Conservation (phyloP, 345 rosid genomes). For the Aethionema arabicum region DNA sequence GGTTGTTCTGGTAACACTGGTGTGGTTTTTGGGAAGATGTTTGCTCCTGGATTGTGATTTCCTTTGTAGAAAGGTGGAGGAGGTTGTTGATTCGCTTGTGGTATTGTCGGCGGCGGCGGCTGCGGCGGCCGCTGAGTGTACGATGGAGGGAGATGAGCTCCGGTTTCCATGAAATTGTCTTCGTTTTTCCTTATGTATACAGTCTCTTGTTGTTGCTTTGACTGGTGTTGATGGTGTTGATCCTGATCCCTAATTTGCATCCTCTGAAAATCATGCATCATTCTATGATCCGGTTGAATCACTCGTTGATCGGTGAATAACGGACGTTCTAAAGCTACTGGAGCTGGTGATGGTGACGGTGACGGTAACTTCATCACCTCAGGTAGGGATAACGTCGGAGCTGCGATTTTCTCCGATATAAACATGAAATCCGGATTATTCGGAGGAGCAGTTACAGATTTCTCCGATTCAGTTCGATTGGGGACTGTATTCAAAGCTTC, state of each 20-base stretch:
- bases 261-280: conserved; percentile 71
- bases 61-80: conserved; percentile 61
- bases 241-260: conserved; percentile 65
- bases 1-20: conserved; percentile 44
- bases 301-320: conserved; percentile 33
- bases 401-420: conserved; percentile 60
- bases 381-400: conserved; percentile 19
- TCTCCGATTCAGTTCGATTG: conserved; percentile 39
- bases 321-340: conserved; percentile 25
- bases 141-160: conserved; percentile 53
- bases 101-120: conserved; percentile 26
- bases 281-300: conserved; percentile 51
- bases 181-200: conserved; percentile 40
- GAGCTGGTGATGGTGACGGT: conserved; percentile 34
- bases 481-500: conserved; percentile 57
- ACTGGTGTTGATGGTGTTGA: conserved; percentile 39
- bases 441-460: conserved; percentile 32
- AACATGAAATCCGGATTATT: conserved; percentile 71
- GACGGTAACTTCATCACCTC: background rate
- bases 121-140: background rate
- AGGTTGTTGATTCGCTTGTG: conserved; percentile 28
- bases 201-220: conserved; percentile 46
- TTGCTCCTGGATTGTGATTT: conserved; percentile 48
- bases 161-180: conserved; percentile 27
- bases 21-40: conserved; percentile 43